These are phyloP conservation scores for Pseudohalonectria lignicola DNA, from an alignment of 2,329 filamentous ascomycete genomes.

Conservation along the genomic window DNA sequence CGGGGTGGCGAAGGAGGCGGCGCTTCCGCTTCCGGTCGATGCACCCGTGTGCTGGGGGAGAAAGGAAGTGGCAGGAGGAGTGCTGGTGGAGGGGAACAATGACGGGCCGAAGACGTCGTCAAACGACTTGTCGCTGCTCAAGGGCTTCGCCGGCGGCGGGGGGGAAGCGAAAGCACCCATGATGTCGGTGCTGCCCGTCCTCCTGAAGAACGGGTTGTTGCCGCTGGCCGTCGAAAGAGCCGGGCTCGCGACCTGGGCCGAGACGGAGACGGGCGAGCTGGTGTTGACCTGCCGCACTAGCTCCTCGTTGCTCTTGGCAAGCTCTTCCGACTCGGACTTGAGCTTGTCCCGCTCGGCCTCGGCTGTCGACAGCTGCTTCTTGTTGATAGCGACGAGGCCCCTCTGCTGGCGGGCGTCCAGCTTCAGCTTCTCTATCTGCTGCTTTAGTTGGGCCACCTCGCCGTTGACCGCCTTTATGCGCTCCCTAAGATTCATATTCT, in stretches of 20 bases:
- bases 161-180: slow-evolving; percentile 42
- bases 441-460: slow-evolving; percentile 75
- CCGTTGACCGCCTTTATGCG: slow-evolving; percentile 74
- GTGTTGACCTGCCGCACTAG: slow-evolving; percentile 39
- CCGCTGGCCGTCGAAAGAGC: slow-evolving; percentile 57
- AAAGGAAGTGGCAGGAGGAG: slow-evolving; percentile 42
- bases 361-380: slow-evolving; percentile 86
- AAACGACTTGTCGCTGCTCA: slow-evolving; percentile 55
- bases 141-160: slow-evolving; percentile 22
- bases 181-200: slow-evolving; percentile 50
- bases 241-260: slow-evolving; percentile 54
- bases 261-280: slow-evolving; percentile 31
- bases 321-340: slow-evolving; percentile 64
- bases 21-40: slow-evolving; percentile 38
- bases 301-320: slow-evolving; percentile 52
- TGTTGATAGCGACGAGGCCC: slow-evolving; percentile 93
- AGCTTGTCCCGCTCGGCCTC: slow-evolving; percentile 84
- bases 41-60: slow-evolving; percentile 47
- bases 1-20: slow-evolving; percentile 41
- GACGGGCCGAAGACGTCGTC: slow-evolving; percentile 78
- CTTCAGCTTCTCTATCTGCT: slow-evolving; percentile 85
- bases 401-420: slow-evolving; percentile 91
- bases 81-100: slow-evolving; percentile 29
- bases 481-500: slow-evolving; percentile 78
- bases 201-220: slow-evolving; percentile 92